A percentile compares a stretch with the other conserved stretches of the same genome.
These are phyloP conservation scores for Arabidopsis arenosa DNA, from an alignment of 345 rosid genomes.

Conservation along the genomic window DNA sequence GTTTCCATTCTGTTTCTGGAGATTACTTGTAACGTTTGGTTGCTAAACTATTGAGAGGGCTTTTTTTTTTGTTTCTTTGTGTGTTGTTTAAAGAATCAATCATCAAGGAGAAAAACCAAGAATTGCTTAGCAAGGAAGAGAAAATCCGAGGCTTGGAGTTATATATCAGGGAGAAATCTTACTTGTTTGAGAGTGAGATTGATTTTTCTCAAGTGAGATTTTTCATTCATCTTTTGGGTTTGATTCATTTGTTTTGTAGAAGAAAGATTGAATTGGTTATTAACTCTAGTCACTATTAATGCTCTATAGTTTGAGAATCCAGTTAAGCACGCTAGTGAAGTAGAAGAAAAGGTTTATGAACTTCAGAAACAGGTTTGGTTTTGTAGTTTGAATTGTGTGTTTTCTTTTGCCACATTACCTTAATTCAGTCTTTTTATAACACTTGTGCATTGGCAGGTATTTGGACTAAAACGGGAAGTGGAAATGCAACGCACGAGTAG, in stretches of 20 bases:
- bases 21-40: constrained; percentile 32
- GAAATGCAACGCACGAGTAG: constrained; percentile 48
- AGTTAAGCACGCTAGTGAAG: constrained; percentile 31
- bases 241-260: constrained; percentile 5
- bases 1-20: constrained; percentile 24
- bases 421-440: background rate
- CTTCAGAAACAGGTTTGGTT: constrained; percentile 56
- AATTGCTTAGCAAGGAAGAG: constrained; percentile 45
- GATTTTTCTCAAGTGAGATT: constrained; percentile 48
- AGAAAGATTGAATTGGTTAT: background rate
- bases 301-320: constrained; percentile 30
- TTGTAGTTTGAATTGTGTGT: background rate
- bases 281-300: constrained; percentile 1
- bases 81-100: constrained; percentile 42
- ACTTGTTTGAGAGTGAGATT: constrained; percentile 44
- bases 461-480: constrained; percentile 43
- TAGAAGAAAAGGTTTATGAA: constrained; percentile 37
- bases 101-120: constrained; percentile 43
- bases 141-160: constrained; percentile 45
- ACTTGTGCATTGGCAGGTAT: constrained; percentile 40
- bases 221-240: constrained; percentile 12
- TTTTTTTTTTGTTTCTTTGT: constrained; percentile 7
- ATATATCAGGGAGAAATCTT: constrained; percentile 46
- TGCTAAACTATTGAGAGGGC: constrained; percentile 8
- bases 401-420: constrained; percentile 2